Evolutionary conservation across 768 basidiomycete species (phyloP), one percentile per base, ranked within the genome.

Genomic region (Strobilomyces dryophilus): DNA sequence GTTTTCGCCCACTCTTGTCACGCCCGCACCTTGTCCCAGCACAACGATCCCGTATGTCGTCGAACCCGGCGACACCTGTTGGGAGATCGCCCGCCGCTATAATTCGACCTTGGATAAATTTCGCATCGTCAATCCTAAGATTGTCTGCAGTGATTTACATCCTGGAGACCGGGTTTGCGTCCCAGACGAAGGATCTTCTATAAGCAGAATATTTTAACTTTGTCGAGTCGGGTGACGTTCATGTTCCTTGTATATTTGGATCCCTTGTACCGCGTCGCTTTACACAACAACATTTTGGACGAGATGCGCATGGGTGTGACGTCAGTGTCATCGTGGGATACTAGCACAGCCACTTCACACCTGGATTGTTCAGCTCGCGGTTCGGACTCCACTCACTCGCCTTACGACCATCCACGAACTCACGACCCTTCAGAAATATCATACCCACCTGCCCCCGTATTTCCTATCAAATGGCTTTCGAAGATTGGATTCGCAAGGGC

Each of bases 111-210:
- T 84, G 53, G 82, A 84, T 20, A 72, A 75, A 51, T 68, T 87
- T 21, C 74, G 71, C 56, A 72, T 74, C 45, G 68, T 78, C 32
- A 87, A 87, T 58, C 71, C 74, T 14, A 74, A 74, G 52, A 61
- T 85, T 39, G 65, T 77, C 17, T 87, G 85, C 61, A 78, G 75
- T n/a, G 67, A 72, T 27, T 66, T 87, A n/a, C 76, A 77, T 62
- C 83, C 83, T 1, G 84, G 84, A 17, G 76, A 74, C 17, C 75
- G 76, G 0, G 67, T 87, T n/a, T 87, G 85, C 60, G 59, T 86
- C 9, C 84, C 84, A 17, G 68, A 71, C 9, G 68, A 69, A 56
- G 59, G 35, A n/a, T 71, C 69, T 24, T 71, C 69, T 10, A 71
- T 69, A 26, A 69, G 67, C 46, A 59, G 60, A 45, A 49, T 65